Conservation (phyloP, 208 protist genomes). For the Trichomonas vaginalis region DNA sequence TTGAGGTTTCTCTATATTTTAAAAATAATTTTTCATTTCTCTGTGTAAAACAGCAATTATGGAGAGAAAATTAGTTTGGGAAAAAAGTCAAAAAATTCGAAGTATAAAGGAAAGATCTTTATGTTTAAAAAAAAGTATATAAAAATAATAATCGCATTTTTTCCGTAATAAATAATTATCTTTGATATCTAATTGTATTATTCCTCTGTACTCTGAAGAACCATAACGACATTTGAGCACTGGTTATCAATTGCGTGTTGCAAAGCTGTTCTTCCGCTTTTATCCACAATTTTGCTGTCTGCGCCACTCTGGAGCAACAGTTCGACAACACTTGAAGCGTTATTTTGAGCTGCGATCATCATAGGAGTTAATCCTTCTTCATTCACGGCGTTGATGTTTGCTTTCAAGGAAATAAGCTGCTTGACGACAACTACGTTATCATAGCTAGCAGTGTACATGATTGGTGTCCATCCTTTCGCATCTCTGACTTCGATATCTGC, state of each 20-base stretch:
- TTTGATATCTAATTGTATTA: too few species aligned
- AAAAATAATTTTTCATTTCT: too few species aligned
- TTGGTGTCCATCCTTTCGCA: not conserved
- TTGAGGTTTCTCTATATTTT: too few species aligned
- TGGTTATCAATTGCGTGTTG: not conserved
- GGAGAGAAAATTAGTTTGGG: too few species aligned
- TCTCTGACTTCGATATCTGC: not conserved
- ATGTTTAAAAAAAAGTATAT: too few species aligned
- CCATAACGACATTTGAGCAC: not conserved
- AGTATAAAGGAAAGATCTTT: too few species aligned
- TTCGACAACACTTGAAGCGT: not conserved
- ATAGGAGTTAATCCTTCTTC: not conserved
- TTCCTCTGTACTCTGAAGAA: not conserved
- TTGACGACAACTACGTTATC: not conserved
- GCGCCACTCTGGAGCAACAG: not conserved
- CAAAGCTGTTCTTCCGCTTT: not conserved
- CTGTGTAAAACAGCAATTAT: too few species aligned
- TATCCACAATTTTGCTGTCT: not conserved
- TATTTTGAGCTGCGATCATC: not conserved
- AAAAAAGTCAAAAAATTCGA: too few species aligned
- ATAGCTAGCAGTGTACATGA: not conserved
- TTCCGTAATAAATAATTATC: too few species aligned
- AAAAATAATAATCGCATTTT: too few species aligned
- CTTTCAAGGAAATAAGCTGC: not conserved
- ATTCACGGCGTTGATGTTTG: not conserved